Evolutionary conservation across 495 filamentous ascomycete species (phyloP), one percentile per base, ranked within the genome.

Genomic region (Astrocystis sublimbata): DNA sequence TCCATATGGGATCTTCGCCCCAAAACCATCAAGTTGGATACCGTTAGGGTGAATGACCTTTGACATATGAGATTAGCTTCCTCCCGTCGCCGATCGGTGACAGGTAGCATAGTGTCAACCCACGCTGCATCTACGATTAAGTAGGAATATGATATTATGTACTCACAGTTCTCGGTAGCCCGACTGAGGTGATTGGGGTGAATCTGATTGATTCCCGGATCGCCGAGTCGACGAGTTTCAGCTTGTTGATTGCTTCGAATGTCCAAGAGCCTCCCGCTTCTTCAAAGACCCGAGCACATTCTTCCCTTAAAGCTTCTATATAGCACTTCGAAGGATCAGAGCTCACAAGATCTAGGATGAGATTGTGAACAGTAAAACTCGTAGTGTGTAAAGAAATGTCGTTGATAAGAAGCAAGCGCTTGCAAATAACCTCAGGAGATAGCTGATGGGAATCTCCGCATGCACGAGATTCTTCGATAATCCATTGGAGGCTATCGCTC

Each of bases 171-270:
- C 64, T 9, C 8, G 60, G 35, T 54, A 66, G 9, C 2, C 23
- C 53, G 6, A 63, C 38, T 0, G 28, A 33, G 6, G 3, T 43
- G 38, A 66, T 58, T 6, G 64, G 60, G 0, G 38, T 5, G 0
- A 63, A 12, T 38, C 64, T 63, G 60, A 66, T 63, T 9, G 64
- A 66, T 24, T 66, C 60, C 17, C 50, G 30, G 10, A 62, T 54
- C 8, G 64, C 49, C 9, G 64, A 55, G 30, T 66, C 64, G 1
- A 63, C 36, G 0, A 63, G 52, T 21, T 35, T 63, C 3, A 63
- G 31, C n/a, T 66, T 54, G 10, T 6, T 3, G 2, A 66, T 54
- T 1, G 64, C 60, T 9, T 63, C 30, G n/a, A 15, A 8, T 6
- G 40, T 63, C 64, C 64, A 66, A 8, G 4, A 3, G 0, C 64